Evolutionary conservation across 192 early-diverging fungal species (phyloP), one percentile per base, ranked within the genome.

Genomic region (Phlyctochytrium arcticum): DNA sequence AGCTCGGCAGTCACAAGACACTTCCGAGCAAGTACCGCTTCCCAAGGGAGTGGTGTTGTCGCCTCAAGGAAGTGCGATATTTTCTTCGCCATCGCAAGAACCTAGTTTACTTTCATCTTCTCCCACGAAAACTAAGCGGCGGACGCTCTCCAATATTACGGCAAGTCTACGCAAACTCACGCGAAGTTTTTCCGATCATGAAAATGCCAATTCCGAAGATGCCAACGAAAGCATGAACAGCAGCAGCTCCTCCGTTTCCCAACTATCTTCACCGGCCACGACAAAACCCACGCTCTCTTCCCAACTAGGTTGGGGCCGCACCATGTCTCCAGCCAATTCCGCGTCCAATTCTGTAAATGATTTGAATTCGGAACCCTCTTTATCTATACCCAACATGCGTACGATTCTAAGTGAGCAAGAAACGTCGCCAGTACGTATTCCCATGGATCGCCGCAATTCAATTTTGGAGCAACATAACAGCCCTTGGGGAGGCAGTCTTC

Each of bases 101-200:
- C 6, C 24, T 32, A 6, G 6, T 32, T 33, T 27, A 2, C 12
- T 34, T 29, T 7, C 49, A 10, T 9, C 49, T 34, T 27, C 34
- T 32, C 32, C 24, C 12, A 33, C 56, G 10, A 68, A 58, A 39
- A 44, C 48, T 10, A 73, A 70, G 36, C 68, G 66, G 0, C 48
- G 64, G 35, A 65, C 64, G n/a, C 44, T 60, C 5, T 44, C 70
- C 24, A 60, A 54, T 31, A 73, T 70, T 32, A 54, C 66, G 26
- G 67, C 69, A 10, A 64, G 69, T 36, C 55, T 71, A 39, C 35
- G 69, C 5, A 55, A 58, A 17, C 62, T 71, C 9, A 71, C 54
- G n/a, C 24, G 56, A 23, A 73, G 33, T 17, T 70, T 65, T 33
- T 60, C 58, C 6, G 62, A 73, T 48, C n/a, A n/a, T n/a, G n/a